Percentiles rank a stretch among this genome's conserved stretches.
Conservation (phyloP, 2,329 filamentous ascomycete species). For the Pseudopithomyces chartarum region DNA sequence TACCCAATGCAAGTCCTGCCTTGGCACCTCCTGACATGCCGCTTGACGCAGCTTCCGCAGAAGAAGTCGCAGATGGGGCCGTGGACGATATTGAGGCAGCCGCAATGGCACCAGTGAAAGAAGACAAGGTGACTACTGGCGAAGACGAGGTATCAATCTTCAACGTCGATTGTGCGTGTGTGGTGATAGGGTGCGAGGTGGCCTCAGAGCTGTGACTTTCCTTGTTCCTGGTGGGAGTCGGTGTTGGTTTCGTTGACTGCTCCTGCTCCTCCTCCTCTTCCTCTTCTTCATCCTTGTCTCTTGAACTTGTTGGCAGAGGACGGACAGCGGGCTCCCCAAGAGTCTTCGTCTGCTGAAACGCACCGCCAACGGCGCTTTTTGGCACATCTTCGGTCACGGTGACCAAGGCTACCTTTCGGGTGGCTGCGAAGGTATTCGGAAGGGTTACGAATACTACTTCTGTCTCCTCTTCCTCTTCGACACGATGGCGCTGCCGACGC, state of each 20-base stretch:
- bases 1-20: slow-evolving; percentile 84
- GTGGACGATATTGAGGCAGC: slow-evolving; percentile 11
- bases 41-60: slow-evolving; percentile 24
- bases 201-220: slow-evolving; percentile 14
- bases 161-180: slow-evolving; percentile 23
- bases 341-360: slow-evolving; percentile 21
- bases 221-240: slow-evolving; percentile 23
- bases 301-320: slow-evolving; percentile 12
- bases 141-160: slow-evolving; percentile 37
- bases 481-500: slow-evolving; percentile 32
- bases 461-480: slow-evolving; percentile 16
- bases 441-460: slow-evolving; percentile 58
- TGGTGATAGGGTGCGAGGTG: slow-evolving; percentile 14
- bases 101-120: slow-evolving; percentile 8
- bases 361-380: slow-evolving; percentile 22
- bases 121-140: slow-evolving; percentile 18
- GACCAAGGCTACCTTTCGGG: slow-evolving; percentile 46
- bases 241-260: slow-evolving; percentile 3
- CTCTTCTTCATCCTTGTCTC: slow-evolving; percentile 4
- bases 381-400: slow-evolving; percentile 22
- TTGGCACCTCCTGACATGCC: slow-evolving; percentile 61
- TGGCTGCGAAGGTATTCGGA: slow-evolving; percentile 52
- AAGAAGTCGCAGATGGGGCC: slow-evolving; percentile 28
- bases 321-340: slow-evolving; percentile 18
- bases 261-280: too few relatives aligned